phyloP scores from a whole-genome alignment of 495 filamentous ascomycete species.

The Articulospora tetracladia region DNA sequence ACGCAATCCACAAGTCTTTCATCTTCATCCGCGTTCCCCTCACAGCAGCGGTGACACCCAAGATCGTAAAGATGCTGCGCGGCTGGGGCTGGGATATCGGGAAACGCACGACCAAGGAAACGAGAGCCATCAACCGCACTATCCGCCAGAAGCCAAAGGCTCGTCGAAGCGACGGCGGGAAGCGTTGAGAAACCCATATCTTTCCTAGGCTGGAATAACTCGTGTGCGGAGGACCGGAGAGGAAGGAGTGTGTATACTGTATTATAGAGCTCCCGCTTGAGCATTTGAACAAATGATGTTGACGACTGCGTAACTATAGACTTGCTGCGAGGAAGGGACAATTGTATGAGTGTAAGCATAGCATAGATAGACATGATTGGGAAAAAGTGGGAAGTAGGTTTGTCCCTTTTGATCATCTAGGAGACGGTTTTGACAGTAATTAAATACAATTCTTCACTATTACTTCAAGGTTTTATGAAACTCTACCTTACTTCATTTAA shows the following conservation, averaged over 20 bases:
- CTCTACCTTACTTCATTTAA: too few species aligned
- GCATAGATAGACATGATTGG: neutral
- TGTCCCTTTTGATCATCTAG: too few species aligned
- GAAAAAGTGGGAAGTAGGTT: neutral
- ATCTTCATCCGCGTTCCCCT: conserved; percentile 92
- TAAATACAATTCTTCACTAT: too few species aligned
- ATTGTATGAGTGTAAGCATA: neutral
- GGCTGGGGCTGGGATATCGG: conserved; percentile 72
- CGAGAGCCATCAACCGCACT: conserved; percentile 22
- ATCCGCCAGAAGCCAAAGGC: conserved; percentile 7
- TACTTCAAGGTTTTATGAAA: too few species aligned
- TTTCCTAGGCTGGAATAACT: neutral
- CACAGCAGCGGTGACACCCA: conserved; percentile 84
- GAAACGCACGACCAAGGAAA: conserved; percentile 37
- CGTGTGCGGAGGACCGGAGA: neutral
- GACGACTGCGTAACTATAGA: neutral
- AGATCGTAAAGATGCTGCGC: conserved; percentile 81
- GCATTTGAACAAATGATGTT: neutral
- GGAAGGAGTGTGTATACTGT: neutral
- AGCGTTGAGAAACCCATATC: too few species aligned
- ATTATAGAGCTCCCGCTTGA: neutral
- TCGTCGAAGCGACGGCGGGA: neutral
- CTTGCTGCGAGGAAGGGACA: neutral
- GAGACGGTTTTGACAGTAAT: too few species aligned
- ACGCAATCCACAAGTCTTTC: conserved; percentile 96